A percentile compares a stretch with the other conserved stretches of the same genome.
phyloP scores from a whole-genome alignment of 257 asterid genomes.

The Knoxia roxburghii region DNA sequence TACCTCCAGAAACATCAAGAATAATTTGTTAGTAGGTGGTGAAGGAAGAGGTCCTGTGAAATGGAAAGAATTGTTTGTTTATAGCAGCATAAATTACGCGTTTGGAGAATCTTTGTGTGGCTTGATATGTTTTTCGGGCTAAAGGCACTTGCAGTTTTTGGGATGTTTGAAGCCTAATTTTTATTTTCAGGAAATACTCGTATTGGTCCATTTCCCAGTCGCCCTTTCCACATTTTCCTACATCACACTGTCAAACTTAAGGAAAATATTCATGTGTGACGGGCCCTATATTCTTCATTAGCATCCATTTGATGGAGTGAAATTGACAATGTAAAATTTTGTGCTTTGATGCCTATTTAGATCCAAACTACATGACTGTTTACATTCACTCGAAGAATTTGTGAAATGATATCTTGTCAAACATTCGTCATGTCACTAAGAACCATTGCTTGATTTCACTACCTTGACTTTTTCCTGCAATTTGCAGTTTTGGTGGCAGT shows the following conservation, averaged over 20 bases:
- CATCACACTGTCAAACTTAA: neutral
- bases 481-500: slow-evolving; percentile 55
- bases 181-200: neutral
- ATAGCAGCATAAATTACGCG: neutral
- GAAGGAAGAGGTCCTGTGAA: neutral
- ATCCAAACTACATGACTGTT: neutral
- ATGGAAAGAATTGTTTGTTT: neutral
- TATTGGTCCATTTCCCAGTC: neutral
- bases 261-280: neutral
- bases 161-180: slow-evolving; percentile 1
- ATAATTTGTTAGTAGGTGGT: no score
- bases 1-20: neutral
- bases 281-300: neutral
- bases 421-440: neutral
- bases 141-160: neutral
- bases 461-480: slow-evolving; percentile 13
- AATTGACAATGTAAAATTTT: neutral
- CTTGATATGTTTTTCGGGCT: neutral
- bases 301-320: neutral
- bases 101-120: neutral
- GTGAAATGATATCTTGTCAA: neutral
- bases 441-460: neutral
- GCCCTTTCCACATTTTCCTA: neutral
- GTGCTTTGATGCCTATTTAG: neutral
- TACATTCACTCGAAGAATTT: neutral